Percentiles rank a stretch among this genome's conserved stretches.
Conservation (phyloP, 2,329 filamentous ascomycete species). For the Hymenoscyphus albidus region DNA sequence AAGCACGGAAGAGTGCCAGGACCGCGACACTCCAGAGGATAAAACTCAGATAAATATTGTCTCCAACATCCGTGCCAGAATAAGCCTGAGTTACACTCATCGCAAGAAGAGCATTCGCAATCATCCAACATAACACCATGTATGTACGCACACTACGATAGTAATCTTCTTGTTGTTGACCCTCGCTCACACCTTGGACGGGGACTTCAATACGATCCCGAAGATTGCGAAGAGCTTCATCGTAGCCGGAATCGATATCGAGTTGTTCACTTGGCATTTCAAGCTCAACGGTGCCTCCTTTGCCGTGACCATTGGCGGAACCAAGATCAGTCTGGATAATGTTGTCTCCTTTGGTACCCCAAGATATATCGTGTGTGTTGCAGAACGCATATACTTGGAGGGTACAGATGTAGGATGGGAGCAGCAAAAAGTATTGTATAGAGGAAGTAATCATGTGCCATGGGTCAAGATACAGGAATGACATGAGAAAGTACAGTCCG, state of each 20-base stretch:
- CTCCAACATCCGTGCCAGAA: conserved; percentile 62
- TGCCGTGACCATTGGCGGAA: conserved; percentile 72
- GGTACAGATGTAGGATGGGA: conserved; percentile 94
- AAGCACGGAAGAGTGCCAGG: conserved; percentile 80
- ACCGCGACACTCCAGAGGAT: conserved; percentile 89
- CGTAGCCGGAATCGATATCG: conserved; percentile 96
- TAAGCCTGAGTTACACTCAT: conserved; percentile 93
- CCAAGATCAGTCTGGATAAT: conserved; percentile 89
- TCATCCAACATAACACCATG: conserved; percentile 95
- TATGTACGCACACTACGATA: conserved; percentile 96
- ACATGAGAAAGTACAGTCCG: conserved; percentile 94
- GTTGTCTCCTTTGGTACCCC: conserved; percentile 99
- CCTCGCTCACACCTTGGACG: conserved; percentile 56
- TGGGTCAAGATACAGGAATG: conserved; percentile 91
- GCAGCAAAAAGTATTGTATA: conserved; percentile 84
- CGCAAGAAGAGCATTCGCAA: conserved; percentile 84
- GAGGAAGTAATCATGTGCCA: conserved; percentile 98
- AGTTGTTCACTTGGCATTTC: conserved; percentile 98
- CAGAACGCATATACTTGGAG: conserved; percentile 98
- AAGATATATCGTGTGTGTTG: conserved; percentile 98
- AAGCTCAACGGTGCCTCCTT: conserved; percentile 75
- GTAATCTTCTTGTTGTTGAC: conserved; percentile 94
- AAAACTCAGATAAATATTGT: conserved; percentile 88
- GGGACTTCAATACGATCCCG: conserved; percentile 87
- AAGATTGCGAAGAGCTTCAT: conserved; percentile 93